phyloP scores from a whole-genome alignment of 345 rosid species.

The Rhodamnia argentea region DNA sequence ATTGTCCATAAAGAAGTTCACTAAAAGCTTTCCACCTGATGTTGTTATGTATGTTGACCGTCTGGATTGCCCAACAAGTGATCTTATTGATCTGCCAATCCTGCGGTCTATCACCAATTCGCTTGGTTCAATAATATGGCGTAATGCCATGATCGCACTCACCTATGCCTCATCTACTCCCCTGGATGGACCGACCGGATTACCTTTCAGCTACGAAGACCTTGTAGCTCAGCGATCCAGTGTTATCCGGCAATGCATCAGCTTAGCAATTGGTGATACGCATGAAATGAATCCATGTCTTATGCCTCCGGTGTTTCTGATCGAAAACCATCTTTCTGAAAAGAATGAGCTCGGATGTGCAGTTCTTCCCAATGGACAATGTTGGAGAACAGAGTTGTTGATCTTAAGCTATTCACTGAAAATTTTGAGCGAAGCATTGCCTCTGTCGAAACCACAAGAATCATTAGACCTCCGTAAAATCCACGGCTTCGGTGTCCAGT shows the following conservation, averaged over 20 bases:
- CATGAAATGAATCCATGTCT: conserved; percentile 22
- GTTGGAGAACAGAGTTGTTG: conserved; percentile 51
- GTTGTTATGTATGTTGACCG: conserved; percentile 68
- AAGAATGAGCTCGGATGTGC: conserved; percentile 15
- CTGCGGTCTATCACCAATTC: conserved; percentile 28
- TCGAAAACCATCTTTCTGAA: conserved; percentile 40
- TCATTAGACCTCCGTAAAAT: not conserved
- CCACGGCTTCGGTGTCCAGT: not conserved
- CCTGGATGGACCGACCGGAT: conserved; percentile 34
- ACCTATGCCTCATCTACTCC: conserved; percentile 58
- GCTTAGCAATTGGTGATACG: conserved; percentile 39
- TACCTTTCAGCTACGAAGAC: conserved; percentile 34
- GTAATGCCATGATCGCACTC: conserved; percentile 39
- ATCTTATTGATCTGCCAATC: conserved; percentile 31
- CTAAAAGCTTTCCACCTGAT: conserved; percentile 51
- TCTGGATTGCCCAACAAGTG: conserved; percentile 29
- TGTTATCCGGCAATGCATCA: conserved; percentile 33
- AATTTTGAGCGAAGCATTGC: conserved; percentile 25
- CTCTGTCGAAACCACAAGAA: conserved; percentile 14
- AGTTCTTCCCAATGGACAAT: conserved; percentile 27
- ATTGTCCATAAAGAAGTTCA: conserved; percentile 41
- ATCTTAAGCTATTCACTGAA: conserved; percentile 54
- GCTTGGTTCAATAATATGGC: conserved; percentile 59
- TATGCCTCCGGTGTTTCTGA: conserved; percentile 41
- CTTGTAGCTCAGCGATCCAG: conserved; percentile 34